Evolutionary conservation across 106 monocot species (phyloP).

Genomic region (Apostasia ramifera): DNA sequence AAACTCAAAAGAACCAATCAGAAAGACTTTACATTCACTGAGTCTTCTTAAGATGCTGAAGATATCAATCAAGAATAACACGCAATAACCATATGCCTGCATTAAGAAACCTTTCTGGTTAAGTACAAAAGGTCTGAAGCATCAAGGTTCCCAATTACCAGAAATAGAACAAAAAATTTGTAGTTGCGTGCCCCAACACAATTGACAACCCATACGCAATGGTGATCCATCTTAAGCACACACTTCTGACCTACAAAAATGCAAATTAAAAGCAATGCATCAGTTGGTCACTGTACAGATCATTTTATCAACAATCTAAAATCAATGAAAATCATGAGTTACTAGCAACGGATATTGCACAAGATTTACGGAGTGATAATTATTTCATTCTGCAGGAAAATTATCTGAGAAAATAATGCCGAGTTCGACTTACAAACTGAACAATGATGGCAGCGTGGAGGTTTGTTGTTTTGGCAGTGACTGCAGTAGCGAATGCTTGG

Average conservation of each 20-base stretch:
- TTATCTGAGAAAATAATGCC: background rate
- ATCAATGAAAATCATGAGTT: too few relatives aligned
- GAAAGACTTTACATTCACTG: background rate
- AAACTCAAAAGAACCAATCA: background rate
- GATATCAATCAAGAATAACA: background rate
- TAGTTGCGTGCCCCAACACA: constrained; percentile 92
- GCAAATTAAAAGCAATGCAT: background rate
- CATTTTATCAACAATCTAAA: too few relatives aligned
- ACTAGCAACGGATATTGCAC: too few relatives aligned
- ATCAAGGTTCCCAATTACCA: constrained; percentile 35
- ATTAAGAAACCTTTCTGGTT: background rate
- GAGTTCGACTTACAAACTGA: constrained; percentile 66
- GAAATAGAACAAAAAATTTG: constrained; percentile 89
- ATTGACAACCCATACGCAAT: constrained; percentile 96
- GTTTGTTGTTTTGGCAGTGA: constrained; percentile 72
- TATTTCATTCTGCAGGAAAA: background rate
- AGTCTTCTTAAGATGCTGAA: background rate
- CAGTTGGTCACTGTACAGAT: too few relatives aligned
- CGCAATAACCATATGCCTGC: background rate
- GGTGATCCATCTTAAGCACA: constrained; percentile 98
- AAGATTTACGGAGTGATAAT: too few relatives aligned
- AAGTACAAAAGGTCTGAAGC: background rate
- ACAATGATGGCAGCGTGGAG: constrained; percentile 94
- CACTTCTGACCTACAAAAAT: constrained; percentile 80
- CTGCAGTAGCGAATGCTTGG: constrained; percentile 45